Evolutionary conservation across 2,329 filamentous ascomycete species (phyloP).

Genomic region (Exophiala alcalophila): DNA sequence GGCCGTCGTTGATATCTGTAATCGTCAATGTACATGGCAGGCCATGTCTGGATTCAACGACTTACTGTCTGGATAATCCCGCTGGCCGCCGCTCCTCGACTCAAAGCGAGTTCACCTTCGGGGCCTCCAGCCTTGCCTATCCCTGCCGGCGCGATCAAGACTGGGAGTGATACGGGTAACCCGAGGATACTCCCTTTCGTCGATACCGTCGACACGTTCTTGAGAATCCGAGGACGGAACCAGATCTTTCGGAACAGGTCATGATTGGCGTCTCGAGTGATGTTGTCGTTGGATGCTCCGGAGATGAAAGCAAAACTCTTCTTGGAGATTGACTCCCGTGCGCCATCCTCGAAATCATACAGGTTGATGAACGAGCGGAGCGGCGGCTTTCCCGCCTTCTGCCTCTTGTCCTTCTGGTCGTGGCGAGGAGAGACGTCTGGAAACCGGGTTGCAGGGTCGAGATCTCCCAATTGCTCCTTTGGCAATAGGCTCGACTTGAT

Average conservation of each 20-base stretch:
- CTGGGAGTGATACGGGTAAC: conserved; percentile 19
- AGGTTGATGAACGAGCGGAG: conserved; percentile 24
- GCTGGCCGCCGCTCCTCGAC: conserved; percentile 23
- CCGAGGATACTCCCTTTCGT: conserved; percentile 34
- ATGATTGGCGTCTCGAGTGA: conserved; percentile 22
- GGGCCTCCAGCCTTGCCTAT: conserved; percentile 45
- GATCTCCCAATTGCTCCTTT: conserved; percentile 11
- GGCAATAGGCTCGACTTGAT: conserved; percentile 40
- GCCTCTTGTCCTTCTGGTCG: conserved; percentile 1
- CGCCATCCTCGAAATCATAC: conserved; percentile 26
- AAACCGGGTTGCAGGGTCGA: conserved; percentile 13
- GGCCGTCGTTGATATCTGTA: conserved; percentile 48
- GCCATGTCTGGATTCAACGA: conserved; percentile 40
- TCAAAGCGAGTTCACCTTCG: conserved; percentile 45
- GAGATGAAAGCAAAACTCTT: conserved; percentile 34
- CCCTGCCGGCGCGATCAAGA: conserved; percentile 27
- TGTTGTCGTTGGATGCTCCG: conserved; percentile 28
- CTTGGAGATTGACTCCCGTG: conserved; percentile 21
- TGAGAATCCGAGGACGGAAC: conserved; percentile 47
- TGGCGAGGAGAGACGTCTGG: conserved; percentile 4
- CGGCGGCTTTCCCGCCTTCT: conserved; percentile 25
- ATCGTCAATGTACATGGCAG: not conserved
- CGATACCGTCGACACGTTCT: conserved; percentile 40
- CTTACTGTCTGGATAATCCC: conserved; percentile 45
- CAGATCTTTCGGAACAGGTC: conserved; percentile 43